Base-by-base conservation (phyloP, 192 early-diverging fungal genomes). In the Podila minutissima region DNA sequence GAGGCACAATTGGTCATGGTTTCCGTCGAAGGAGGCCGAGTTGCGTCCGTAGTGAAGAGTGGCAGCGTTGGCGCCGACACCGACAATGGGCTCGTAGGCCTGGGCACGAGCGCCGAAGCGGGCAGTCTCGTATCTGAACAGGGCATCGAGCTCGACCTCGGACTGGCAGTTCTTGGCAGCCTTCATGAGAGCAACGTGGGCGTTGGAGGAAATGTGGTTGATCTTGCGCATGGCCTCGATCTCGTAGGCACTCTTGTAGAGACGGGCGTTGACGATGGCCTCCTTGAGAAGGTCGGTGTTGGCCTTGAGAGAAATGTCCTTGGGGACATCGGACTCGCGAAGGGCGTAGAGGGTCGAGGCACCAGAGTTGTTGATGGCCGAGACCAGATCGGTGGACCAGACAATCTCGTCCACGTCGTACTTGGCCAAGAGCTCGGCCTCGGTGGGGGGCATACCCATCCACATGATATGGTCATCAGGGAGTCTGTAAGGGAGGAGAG, bases 81-180 rank as follows among this genome's bases (percentile, higher is more conserved):
- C 96, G 20, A 95, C 90, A 74, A 98, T 98, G 62, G 92, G 92
- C 49, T 89, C 88, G 88, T 98, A 98, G 20, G 94, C 92, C 75
- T 97, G 94, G 74, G 88, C 83, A 66, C 84, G 79, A 59, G 89
- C 89, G n/a, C 88, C 91, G 64, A 91, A 83, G 26, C 86, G 77
- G 49, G 92, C 84, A 74, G 89, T 92, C 64, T 92, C 88, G 63
- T 91, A 94, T 58, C 90, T 86, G 79, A 98, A 97, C 13, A 93
- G 85, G 7, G 94, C 93, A 59, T 93, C 91, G 33, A 96, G 88
- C 71, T 94, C 88, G 31, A 87, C 67, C 84, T 98, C 95, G 77
- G 86, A 86, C 67, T 86, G 86, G 20, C 90, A 90, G 20, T 85
- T 72, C 31, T 86, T 82, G 3, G 89, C 89, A n/a, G 87, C 85